phyloP scores from a whole-genome alignment of 257 asterid genomes.

The Nicotiana benthamiana region DNA sequence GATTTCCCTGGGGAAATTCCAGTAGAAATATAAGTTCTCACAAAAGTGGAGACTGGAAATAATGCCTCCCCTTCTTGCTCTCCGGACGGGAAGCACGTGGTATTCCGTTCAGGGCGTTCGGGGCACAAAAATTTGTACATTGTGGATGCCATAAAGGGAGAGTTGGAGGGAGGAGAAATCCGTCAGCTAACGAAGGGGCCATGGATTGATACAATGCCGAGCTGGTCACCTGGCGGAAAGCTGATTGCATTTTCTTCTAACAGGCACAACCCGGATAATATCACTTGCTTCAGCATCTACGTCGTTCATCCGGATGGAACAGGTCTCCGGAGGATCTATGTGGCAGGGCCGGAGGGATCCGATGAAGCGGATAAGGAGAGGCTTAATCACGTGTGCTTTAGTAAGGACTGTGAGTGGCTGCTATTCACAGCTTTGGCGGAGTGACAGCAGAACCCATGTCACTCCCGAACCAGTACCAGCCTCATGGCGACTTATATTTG shows the following conservation, averaged over 20 bases:
- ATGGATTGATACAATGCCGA: constrained; percentile 91
- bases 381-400: constrained; percentile 77
- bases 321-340: constrained; percentile 36
- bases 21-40: constrained; percentile 46
- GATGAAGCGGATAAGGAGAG: constrained; percentile 49
- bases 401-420: constrained; percentile 69
- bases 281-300: constrained; percentile 46
- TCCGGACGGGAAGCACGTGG: constrained; percentile 64
- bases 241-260: constrained; percentile 76
- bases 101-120: constrained; percentile 67
- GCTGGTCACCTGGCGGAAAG: constrained; percentile 82
- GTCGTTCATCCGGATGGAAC: constrained; percentile 45
- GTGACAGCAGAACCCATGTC: constrained; percentile 70
- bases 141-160: constrained; percentile 58
- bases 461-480: constrained; percentile 78
- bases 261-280: constrained; percentile 47
- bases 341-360: constrained; percentile 31
- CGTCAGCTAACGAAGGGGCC: constrained; percentile 60
- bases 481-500: constrained; percentile 67
- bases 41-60: constrained; percentile 57
- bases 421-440: constrained; percentile 56
- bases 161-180: constrained; percentile 42
- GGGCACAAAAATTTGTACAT: constrained; percentile 75
- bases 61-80: constrained; percentile 85
- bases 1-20: constrained; percentile 16